Evolutionary conservation across 371 early-diverging fungal species (phyloP), one percentile per base, ranked within the genome.

Genomic region (Zancudomyces culisetae): DNA sequence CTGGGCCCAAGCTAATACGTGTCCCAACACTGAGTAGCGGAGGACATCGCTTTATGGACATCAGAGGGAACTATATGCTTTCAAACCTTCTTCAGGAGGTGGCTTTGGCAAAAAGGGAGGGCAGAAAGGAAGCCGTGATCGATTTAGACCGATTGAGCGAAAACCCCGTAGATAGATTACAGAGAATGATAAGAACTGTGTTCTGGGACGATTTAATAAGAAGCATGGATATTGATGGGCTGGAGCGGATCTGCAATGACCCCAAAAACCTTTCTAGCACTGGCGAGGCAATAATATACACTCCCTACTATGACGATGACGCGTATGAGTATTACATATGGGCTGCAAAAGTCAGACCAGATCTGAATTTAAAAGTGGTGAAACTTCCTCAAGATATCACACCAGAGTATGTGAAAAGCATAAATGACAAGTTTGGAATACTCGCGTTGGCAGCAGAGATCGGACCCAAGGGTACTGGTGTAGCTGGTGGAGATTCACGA

Each of bases 191-290:
- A 62, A 77, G 80, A 45, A 75, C 76, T 54, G 76, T 84, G 43
- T 96, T 94, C 60, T 94, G 97, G 97, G 87, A 90, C 63, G 90
- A 85, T 0, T 66, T 96, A 26, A 91, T 91, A 1, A 72, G 97
- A 45, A 73, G 91, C 35, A 90, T 96, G 56, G 95, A 94, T 66
- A 87, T 85, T 13, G 76, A 85, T 30, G 88, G 88, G 1, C 64
- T 96, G 45, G 87, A 90, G 61, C 73, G 77, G 23, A 92, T 96
- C 52, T 85, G 87, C 63, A 74, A 74, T 10, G 97, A 96, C 60
- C 86, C 95, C n/a, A 96, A 96, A 63, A 89, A 90, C 70, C 64
- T 86, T 49, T n/a, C 4, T 27, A 35, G 20, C 2, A 8, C 8
- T 2, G 39, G 39, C 2, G 21, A 18, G 28, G 18, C 40, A 23